phyloP scores from a whole-genome alignment of 2,329 filamentous ascomycete genomes.

The Microcyclosporella mali region DNA sequence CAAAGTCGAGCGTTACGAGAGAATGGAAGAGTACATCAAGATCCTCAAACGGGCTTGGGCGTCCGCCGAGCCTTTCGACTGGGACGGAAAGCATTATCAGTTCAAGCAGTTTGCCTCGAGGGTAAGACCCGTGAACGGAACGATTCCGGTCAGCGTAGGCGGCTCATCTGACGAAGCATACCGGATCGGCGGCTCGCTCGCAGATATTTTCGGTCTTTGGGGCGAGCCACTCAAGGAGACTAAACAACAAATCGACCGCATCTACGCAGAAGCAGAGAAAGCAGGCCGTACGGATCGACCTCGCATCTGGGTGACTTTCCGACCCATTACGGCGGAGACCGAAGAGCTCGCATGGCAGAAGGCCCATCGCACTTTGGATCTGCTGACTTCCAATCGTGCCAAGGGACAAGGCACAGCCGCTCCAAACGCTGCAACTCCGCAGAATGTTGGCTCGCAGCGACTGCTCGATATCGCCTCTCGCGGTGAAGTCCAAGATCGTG shows the following conservation, averaged over 20 bases:
- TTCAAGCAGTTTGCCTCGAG: conserved; percentile 54
- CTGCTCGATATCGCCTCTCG: conserved; percentile 52
- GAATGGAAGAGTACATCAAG: conserved; percentile 56
- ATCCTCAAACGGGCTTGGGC: conserved; percentile 55
- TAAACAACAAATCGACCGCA: conserved; percentile 55
- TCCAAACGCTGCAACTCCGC: conserved; percentile 38
- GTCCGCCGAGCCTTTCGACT: conserved; percentile 54
- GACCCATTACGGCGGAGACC: conserved; percentile 56
- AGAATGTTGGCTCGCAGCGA: conserved; percentile 55
- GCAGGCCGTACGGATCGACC: conserved; percentile 52
- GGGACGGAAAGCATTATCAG: conserved; percentile 54
- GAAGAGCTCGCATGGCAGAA: conserved; percentile 58
- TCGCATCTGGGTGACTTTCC: conserved; percentile 59
- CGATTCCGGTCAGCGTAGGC: conserved; percentile 54
- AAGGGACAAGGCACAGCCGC: conserved; percentile 20
- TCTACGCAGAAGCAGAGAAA: conserved; percentile 54
- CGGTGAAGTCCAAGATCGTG: conserved; percentile 55
- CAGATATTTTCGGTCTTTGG: conserved; percentile 60
- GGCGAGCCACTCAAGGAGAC: conserved; percentile 59
- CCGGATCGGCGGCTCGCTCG: conserved; percentile 52
- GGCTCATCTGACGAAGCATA: conserved; percentile 56
- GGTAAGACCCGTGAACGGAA: conserved; percentile 49
- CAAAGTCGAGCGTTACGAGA: conserved; percentile 53
- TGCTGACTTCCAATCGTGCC: conserved; percentile 40
- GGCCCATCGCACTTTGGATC: conserved; percentile 51